phyloP scores from a whole-genome alignment of 768 basidiomycete genomes.

The Suillus subaureus region DNA sequence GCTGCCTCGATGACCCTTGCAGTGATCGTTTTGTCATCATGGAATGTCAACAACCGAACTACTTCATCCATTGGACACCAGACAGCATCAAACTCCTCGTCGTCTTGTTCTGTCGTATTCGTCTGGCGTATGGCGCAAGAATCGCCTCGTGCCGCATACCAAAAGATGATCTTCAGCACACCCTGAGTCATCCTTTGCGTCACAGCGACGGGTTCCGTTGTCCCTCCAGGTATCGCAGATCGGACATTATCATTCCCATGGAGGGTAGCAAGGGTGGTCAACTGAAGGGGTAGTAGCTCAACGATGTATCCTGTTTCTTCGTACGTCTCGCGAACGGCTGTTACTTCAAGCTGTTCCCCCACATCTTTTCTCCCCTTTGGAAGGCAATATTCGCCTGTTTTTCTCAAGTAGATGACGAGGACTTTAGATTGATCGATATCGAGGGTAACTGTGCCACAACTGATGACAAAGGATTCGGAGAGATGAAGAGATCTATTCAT shows the following conservation, averaged over 20 bases:
- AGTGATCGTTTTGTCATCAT: constrained; percentile 29
- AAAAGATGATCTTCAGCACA: constrained; percentile 52
- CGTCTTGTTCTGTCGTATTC: constrained; percentile 45
- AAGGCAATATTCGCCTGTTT: constrained; percentile 37
- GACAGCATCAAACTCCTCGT: constrained; percentile 43
- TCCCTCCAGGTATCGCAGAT: constrained; percentile 18
- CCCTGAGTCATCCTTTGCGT: constrained; percentile 29
- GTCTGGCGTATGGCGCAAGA: constrained; percentile 36
- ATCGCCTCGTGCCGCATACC: constrained; percentile 44
- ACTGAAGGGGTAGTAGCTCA: constrained; percentile 46
- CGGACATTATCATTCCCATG: constrained; percentile 38
- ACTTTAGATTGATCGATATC: background rate
- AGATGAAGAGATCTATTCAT: background rate
- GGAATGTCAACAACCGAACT: constrained; percentile 38
- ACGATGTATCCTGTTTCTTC: constrained; percentile 69
- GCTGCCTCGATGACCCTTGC: background rate
- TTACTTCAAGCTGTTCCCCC: constrained; percentile 49
- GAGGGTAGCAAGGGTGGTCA: constrained; percentile 58
- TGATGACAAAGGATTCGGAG: background rate
- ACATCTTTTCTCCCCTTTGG: constrained; percentile 67
- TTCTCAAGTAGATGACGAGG: constrained; percentile 3
- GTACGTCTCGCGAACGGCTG: constrained; percentile 63
- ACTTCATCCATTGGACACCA: constrained; percentile 42
- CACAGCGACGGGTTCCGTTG: constrained; percentile 40
- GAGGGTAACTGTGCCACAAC: background rate